Conservation (phyloP, 164 flowering plant species). For the Houttuynia cordata region DNA sequence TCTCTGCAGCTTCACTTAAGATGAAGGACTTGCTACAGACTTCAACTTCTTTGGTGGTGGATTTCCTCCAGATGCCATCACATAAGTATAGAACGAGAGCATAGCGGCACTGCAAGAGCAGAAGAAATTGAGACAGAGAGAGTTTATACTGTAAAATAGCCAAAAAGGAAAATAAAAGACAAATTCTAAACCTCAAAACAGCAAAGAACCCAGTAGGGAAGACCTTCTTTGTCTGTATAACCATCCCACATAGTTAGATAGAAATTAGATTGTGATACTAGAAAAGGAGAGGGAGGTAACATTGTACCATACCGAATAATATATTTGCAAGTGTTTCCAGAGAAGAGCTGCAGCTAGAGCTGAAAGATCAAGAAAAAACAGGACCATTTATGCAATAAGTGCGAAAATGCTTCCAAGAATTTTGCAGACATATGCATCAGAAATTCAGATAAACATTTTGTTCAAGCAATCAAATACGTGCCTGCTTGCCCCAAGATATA, state of each 20-base stretch:
- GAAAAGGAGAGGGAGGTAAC: no score
- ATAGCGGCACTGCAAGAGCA: conserved; percentile 59
- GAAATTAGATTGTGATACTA: no score
- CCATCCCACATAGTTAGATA: no score
- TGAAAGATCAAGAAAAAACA: conserved; percentile 20
- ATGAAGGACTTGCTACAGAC: conserved; percentile 14
- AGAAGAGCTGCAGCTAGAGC: conserved; percentile 50
- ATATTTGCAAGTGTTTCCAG: conserved; percentile 47
- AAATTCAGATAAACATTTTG: not conserved
- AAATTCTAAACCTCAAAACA: conserved; percentile 14
- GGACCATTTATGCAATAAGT: not conserved
- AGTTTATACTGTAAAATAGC: not conserved
- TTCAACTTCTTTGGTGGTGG: conserved; percentile 94
- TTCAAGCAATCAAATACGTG: conserved; percentile 7
- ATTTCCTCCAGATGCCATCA: conserved; percentile 83
- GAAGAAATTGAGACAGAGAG: not conserved
- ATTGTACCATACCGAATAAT: conserved; percentile 42
- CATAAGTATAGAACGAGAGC: conserved; percentile 79
- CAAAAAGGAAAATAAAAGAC: not conserved
- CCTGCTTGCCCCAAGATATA: conserved; percentile 93
- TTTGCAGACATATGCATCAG: not conserved
- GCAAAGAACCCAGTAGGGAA: conserved; percentile 55
- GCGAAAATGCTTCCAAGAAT: not conserved
- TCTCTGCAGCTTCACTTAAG: not conserved
- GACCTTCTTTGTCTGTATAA: conserved; percentile 66